Base-by-base conservation (phyloP, 768 basidiomycete species). In the Psilocybe cubensis region DNA sequence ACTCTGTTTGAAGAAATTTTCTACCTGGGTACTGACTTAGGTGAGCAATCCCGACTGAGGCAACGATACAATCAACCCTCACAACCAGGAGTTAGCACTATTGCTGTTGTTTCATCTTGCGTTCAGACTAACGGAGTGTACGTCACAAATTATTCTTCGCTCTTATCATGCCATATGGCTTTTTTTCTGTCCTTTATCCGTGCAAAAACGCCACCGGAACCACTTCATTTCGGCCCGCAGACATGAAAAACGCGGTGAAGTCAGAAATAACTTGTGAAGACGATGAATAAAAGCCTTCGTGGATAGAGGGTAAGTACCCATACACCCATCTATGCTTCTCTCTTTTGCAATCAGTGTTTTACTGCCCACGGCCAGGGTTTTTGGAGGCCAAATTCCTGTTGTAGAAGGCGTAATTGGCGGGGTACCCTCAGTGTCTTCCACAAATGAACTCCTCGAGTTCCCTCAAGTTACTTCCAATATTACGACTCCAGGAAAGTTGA, bases 401-500 rank as follows among this genome's bases (percentile, higher is more conserved):
- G 65, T 83, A 18, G 72, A 81, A 40, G 85, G 83, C 0, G 75
- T 84, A 12, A 60, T 81, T 28, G 85, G 82, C 35, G 83, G 82
- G 23, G 76, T 80, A 1, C 70, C 73, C 1, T 69, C 58, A 12
- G 52, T 12, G 27, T 9, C 35, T 41, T n/a, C 27, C 43, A 14
- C 46, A 29, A 29, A 47, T 33, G 9, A 43, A 14, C 9, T 20
- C 27, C 62, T 20, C 23, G 60, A 3, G 31, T 44, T 6, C 42
- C 58, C n/a, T 20, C 23, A 62, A 3, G 31, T 44, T 6, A 42
- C 58, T n/a, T 28, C 67, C 3, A 50, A 65, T 10, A 66, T 70
- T 7, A 72, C 70, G 3, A 76, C 72, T 2, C 79, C 83, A 4
- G 83, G 83, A 20, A 74, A 78, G 59, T 74, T 87, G 29, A 79